These are phyloP conservation scores for Corylus americana DNA, from an alignment of 306 rosid species.

Conservation along the genomic window DNA sequence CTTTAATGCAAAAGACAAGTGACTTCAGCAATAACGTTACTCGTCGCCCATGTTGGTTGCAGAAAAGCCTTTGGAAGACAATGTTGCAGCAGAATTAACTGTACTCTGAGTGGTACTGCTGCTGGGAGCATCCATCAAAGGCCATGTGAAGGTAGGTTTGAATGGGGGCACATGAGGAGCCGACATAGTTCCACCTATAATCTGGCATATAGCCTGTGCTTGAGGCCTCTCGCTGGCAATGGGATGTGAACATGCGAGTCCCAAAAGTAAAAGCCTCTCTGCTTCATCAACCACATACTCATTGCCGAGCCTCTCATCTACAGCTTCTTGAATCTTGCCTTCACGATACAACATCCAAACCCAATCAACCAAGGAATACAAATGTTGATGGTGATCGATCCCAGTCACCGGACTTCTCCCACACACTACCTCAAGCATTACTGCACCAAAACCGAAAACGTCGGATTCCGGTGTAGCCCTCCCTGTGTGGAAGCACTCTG, in stretches of 20 bases:
- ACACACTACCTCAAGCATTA: constrained; percentile 51
- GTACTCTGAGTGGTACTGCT: not conserved
- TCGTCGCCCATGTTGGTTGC: too few relatives aligned
- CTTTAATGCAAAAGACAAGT: not conserved
- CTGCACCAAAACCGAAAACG: constrained; percentile 55
- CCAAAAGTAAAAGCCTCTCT: constrained; percentile 44
- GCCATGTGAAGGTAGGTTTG: constrained; percentile 53
- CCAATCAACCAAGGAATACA: constrained; percentile 47
- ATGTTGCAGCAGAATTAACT: constrained; percentile 6
- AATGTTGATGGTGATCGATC: constrained; percentile 21
- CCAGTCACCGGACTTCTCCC: constrained; percentile 35
- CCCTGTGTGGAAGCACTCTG: constrained; percentile 60
- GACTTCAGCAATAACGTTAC: not conserved
- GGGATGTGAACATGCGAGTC: constrained; percentile 56
- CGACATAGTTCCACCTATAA: constrained; percentile 37
- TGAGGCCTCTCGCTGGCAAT: constrained; percentile 44
- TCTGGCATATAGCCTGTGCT: constrained; percentile 44
- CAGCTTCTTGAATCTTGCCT: constrained; percentile 38
- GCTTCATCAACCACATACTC: constrained; percentile 40
- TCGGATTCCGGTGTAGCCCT: constrained; percentile 55
- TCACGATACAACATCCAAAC: constrained; percentile 52
- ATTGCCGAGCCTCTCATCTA: constrained; percentile 32
- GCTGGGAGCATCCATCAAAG: constrained; percentile 14
- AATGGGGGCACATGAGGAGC: constrained; percentile 44
- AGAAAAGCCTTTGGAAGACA: constrained; percentile 1